A percentile compares a stretch with the other conserved stretches of the same genome.
These are phyloP conservation scores for Fraxinus paxiana DNA, from an alignment of 305 asterid genomes.

Conservation along the genomic window DNA sequence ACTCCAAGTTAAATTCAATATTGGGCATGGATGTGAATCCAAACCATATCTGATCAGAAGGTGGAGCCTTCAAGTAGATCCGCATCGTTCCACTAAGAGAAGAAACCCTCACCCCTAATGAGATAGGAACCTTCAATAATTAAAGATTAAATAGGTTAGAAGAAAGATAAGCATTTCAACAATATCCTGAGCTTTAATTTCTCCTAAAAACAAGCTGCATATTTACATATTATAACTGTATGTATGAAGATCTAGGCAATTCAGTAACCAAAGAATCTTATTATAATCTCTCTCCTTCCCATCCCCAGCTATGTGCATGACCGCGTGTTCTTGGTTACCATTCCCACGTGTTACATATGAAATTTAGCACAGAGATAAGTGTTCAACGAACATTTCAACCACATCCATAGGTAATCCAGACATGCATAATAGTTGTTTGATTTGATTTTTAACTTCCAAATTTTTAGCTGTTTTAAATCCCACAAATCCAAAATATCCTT, in stretches of 20 bases:
- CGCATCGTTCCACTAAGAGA: slow-evolving; percentile 75
- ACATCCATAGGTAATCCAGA: neutral
- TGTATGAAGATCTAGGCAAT: neutral
- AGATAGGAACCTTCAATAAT: slow-evolving; percentile 69
- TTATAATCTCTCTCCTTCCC: neutral
- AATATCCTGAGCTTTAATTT: neutral
- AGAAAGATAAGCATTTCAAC: neutral
- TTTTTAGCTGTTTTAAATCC: neutral
- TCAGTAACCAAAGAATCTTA: neutral
- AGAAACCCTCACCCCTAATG: slow-evolving; percentile 68
- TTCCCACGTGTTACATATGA: neutral
- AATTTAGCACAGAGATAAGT: neutral
- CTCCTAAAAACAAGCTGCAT: slow-evolving; percentile 2
- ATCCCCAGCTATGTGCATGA: neutral
- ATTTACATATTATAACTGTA: neutral
- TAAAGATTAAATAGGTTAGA: slow-evolving; percentile 24
- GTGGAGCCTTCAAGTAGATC: slow-evolving; percentile 78
- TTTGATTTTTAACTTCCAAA: neutral
- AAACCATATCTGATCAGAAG: slow-evolving; percentile 92
- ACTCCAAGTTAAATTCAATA: slow-evolving; percentile 69
- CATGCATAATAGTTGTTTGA: neutral
- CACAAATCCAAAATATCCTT: neutral
- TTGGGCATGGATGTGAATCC: slow-evolving; percentile 89
- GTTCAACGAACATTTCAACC: neutral
- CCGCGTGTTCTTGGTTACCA: neutral